Percentiles rank a stretch among this genome's conserved stretches.
These are phyloP conservation scores for Lagenidium giganteum DNA, from an alignment of 352 stramenopile species.

Conservation along the genomic window DNA sequence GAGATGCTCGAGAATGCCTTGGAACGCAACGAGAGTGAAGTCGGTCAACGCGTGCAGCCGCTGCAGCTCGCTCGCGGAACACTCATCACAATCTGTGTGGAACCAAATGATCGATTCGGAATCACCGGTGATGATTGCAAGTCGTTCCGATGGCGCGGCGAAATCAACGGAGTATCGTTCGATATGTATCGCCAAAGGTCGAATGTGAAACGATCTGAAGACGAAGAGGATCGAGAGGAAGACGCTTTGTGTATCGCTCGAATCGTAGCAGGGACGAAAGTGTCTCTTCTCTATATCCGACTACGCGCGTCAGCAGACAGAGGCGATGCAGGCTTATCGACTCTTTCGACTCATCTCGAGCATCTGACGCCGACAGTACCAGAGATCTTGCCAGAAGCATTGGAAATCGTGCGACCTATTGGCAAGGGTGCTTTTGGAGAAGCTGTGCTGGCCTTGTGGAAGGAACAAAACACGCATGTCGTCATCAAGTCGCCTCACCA, in stretches of 20 bases:
- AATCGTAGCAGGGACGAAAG: slow-evolving; percentile 50
- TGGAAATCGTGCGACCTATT: slow-evolving; percentile 53
- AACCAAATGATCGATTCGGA: slow-evolving; percentile 27
- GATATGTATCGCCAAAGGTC: slow-evolving; percentile 32
- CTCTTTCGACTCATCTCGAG: slow-evolving; percentile 24
- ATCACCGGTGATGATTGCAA: slow-evolving; percentile 47
- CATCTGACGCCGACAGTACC: slow-evolving; percentile 35
- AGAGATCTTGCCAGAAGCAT: slow-evolving; percentile 38
- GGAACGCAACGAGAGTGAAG: slow-evolving; percentile 44
- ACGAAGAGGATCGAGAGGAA: slow-evolving; percentile 15
- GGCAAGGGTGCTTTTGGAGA: slow-evolving; percentile 65
- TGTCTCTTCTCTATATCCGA: slow-evolving; percentile 62
- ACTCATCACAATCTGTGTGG: slow-evolving; percentile 57
- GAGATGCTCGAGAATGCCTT: slow-evolving; percentile 59
- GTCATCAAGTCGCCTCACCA: slow-evolving; percentile 59
- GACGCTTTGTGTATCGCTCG: slow-evolving; percentile 44
- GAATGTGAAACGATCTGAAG: slow-evolving; percentile 1
- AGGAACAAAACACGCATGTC: slow-evolving; percentile 38
- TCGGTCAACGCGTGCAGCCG: slow-evolving; percentile 37
- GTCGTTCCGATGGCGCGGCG: slow-evolving; percentile 57
- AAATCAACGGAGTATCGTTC: slow-evolving; percentile 59
- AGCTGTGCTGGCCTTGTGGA: slow-evolving; percentile 55
- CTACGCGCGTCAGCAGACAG: slow-evolving; percentile 6
- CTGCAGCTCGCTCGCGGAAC: slow-evolving; percentile 50
- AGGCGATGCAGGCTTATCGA: slow-evolving; percentile 1